Percentiles rank a stretch among this genome's conserved stretches.
Evolutionary conservation across 208 protist species (phyloP).

Genomic region (Crithidia expoeki): DNA sequence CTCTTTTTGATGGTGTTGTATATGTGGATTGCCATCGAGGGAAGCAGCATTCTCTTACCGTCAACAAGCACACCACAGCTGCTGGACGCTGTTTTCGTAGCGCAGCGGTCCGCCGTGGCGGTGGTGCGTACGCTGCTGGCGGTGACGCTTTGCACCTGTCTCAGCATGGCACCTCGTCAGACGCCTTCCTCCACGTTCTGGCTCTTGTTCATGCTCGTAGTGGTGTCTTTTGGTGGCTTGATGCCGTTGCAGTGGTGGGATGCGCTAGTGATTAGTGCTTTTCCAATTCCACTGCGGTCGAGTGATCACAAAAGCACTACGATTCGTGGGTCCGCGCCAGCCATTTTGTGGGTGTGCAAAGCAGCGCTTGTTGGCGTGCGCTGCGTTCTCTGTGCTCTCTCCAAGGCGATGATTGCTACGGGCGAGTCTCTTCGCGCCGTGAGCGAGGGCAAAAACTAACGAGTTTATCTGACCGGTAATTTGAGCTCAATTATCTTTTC

Average conservation of each 20-base stretch:
- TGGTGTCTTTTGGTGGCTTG: conserved; percentile 10
- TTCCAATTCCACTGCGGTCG: not conserved
- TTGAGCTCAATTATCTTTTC: too few species aligned
- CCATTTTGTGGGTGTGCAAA: conserved; percentile 7
- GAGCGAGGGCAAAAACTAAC: not conserved
- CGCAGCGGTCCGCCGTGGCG: conserved; percentile 1
- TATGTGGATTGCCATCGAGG: conserved; percentile 18
- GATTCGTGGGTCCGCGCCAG: not conserved
- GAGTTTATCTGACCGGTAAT: too few species aligned
- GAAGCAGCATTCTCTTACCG: not conserved
- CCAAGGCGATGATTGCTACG: not conserved
- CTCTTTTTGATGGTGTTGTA: conserved; percentile 12
- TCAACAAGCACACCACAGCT: not conserved
- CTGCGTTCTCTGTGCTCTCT: conserved; percentile 1
- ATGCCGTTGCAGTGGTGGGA: conserved; percentile 1
- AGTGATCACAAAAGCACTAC: not conserved
- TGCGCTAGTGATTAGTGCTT: not conserved
- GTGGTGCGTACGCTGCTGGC: conserved; percentile 16
- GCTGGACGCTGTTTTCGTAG: not conserved
- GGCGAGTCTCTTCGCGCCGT: conserved; percentile 7
- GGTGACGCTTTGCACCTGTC: conserved; percentile 14
- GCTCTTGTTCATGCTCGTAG: conserved; percentile 8
- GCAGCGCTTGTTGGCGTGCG: not conserved
- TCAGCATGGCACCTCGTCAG: conserved; percentile 4
- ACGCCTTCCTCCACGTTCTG: not conserved